Percentiles rank a stretch among this genome's conserved stretches.
These are phyloP conservation scores for Lepiota venenata DNA, from an alignment of 768 basidiomycete genomes.

Conservation along the genomic window DNA sequence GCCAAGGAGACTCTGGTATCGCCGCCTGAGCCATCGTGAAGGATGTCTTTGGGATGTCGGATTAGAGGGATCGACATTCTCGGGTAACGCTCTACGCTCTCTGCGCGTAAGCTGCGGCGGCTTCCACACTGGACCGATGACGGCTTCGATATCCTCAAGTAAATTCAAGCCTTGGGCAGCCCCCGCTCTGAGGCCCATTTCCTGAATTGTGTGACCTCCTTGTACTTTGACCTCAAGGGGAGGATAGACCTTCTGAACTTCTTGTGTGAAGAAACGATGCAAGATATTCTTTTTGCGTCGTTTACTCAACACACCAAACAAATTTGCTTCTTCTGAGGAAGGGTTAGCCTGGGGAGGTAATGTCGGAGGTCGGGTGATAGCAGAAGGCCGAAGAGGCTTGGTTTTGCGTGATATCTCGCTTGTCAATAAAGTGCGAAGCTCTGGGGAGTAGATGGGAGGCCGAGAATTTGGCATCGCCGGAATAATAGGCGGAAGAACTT, in stretches of 20 bases:
- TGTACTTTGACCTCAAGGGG: conserved; percentile 51
- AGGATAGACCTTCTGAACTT: conserved; percentile 53
- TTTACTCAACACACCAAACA: conserved; percentile 68
- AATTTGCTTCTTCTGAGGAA: conserved; percentile 50
- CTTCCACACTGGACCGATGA: conserved; percentile 34
- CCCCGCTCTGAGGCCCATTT: conserved; percentile 12
- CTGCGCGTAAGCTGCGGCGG: conserved; percentile 30
- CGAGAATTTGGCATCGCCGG: conserved; percentile 46
- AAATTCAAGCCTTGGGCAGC: conserved; percentile 24
- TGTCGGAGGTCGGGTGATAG: conserved; percentile 47
- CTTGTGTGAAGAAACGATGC: conserved; percentile 57
- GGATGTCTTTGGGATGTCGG: conserved; percentile 21
- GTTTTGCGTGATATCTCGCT: conserved; percentile 42
- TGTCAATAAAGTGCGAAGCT: conserved; percentile 60
- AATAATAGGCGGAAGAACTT: conserved; percentile 47
- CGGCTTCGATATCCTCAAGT: conserved; percentile 40
- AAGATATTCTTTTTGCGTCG: conserved; percentile 72
- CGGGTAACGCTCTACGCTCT: conserved; percentile 21
- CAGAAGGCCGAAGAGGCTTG: conserved; percentile 37
- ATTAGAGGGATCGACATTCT: neutral
- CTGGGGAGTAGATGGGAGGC: conserved; percentile 65
- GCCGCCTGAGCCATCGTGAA: conserved; percentile 47
- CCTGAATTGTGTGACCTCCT: conserved; percentile 9
- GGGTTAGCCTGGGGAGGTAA: conserved; percentile 58
- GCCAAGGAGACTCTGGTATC: conserved; percentile 59